phyloP scores from a whole-genome alignment of 2,329 filamentous ascomycete species.

The Colletotrichum viniferum region DNA sequence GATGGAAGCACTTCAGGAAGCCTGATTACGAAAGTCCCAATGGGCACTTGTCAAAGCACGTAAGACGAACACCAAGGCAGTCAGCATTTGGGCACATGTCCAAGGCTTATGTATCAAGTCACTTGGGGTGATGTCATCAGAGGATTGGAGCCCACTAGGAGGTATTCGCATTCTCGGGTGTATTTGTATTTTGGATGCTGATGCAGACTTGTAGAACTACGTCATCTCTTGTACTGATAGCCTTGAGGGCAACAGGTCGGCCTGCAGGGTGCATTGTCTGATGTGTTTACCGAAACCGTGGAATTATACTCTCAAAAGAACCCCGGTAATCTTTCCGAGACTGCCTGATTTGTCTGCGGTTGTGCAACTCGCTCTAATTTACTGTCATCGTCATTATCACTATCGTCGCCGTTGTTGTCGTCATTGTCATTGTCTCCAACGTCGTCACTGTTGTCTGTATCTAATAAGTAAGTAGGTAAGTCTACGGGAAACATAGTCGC shows the following conservation, averaged over 20 bases:
- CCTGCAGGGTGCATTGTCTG: not conserved
- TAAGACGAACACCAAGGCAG: not conserved
- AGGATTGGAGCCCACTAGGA: not conserved
- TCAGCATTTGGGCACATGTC: not conserved
- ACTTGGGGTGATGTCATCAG: not conserved
- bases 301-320: not conserved
- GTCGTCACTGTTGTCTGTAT: not conserved
- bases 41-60: not conserved
- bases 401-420: too few relatives aligned
- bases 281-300: not conserved
- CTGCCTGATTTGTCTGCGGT: not conserved
- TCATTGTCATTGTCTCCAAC: not conserved
- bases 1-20: not conserved
- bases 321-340: not conserved
- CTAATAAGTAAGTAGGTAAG: not conserved
- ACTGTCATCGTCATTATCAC: not conserved
- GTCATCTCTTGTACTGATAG: not conserved
- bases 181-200: not conserved
- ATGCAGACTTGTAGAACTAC: not conserved
- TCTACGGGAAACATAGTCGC: not conserved
- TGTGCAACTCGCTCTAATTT: fast-evolving
- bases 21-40: not conserved
- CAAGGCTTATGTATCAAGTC: not conserved
- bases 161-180: not conserved
- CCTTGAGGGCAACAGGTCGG: not conserved